Evolutionary conservation across 2,329 filamentous ascomycete genomes (phyloP), one percentile per base, ranked within the genome.

Genomic region (Parascedosporium putredinis): DNA sequence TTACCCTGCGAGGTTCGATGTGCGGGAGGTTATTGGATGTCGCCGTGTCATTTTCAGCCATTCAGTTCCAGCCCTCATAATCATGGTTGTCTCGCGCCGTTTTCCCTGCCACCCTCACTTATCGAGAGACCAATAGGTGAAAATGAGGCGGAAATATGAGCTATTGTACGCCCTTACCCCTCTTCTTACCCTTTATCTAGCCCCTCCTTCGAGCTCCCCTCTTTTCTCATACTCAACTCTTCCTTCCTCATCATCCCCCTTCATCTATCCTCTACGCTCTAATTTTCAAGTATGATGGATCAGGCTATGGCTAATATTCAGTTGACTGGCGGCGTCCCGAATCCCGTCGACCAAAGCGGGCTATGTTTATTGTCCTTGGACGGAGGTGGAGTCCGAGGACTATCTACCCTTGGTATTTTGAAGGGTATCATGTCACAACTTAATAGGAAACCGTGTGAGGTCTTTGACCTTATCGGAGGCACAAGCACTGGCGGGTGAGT

Each of bases 381-480:
- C 53, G 62, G 61, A 34, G 62, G 64, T 31, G 64, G 66, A 25
- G 58, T 67, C 9, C 60, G 64, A 16, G 62, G 64, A 18, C 53
- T 67, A 9, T 66, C 65, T 7, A 56, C 56, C 5, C 60, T 68
- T 16, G 47, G 60, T 33, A 64, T 68, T 51, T 57, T 67, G 23
- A 51, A 59, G 36, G 45, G 55, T 23, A 54, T 67, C 5, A 65
- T 67, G 59, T 48, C 45, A 5, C 40, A 51, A 65, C 46, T 54
- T 53, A 20, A 51, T 56, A 2, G 46, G 5, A 62, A 61, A 47
- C 64, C 64, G n/a, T 64, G 59, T 52, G 59, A 65, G 3, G 56
- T 56, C 29, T 67, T 67, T 47, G 59, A 66, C 54, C 59, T 73
- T 57, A 73, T 73, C 27, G 60, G 59, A 12, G 62, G 63, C 4